phyloP scores from a whole-genome alignment of 208 protist genomes.

The Trypanosoma mega region DNA sequence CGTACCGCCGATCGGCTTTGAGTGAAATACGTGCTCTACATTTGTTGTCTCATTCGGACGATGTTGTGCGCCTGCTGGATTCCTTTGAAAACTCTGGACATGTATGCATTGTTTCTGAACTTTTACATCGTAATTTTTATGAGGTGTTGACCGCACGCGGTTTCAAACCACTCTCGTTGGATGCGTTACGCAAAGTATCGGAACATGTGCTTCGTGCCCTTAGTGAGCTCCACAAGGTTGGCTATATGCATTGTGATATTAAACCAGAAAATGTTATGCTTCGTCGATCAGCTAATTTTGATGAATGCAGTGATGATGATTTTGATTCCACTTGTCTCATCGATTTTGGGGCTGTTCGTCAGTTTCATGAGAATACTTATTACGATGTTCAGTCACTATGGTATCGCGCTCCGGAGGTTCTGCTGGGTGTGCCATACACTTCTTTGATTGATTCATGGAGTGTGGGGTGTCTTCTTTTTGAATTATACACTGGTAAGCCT shows the following conservation, averaged over 20 bases:
- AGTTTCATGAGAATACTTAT: constrained; percentile 94
- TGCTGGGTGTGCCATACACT: constrained; percentile 90
- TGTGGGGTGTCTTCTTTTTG: constrained; percentile 91
- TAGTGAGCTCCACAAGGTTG: constrained; percentile 53
- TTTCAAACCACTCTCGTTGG: constrained; percentile 55
- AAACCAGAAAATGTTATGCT: constrained; percentile 97
- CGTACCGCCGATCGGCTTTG: constrained; percentile 79
- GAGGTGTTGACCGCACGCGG: constrained; percentile 50
- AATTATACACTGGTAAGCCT: constrained; percentile 90
- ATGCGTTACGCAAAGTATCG: constrained; percentile 53
- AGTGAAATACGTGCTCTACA: constrained; percentile 76
- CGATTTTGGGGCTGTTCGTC: constrained; percentile 97
- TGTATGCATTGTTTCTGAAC: constrained; percentile 85
- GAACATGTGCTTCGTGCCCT: constrained; percentile 53
- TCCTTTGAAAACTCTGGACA: constrained; percentile 77
- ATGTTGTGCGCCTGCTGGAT: constrained; percentile 57
- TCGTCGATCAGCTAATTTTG: constrained; percentile 11
- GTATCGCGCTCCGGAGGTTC: constrained; percentile 93
- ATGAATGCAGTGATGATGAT: constrained; percentile 9
- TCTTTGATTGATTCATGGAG: constrained; percentile 92
- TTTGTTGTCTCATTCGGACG: constrained; percentile 37
- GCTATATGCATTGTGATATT: constrained; percentile 97
- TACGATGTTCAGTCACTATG: constrained; percentile 95
- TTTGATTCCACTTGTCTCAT: constrained; percentile 82
- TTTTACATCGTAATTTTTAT: constrained; percentile 75